Evolutionary conservation across 163 green algal genomes (phyloP), one percentile per base, ranked within the genome.

Genomic region (Scenedesmus sp.): DNA sequence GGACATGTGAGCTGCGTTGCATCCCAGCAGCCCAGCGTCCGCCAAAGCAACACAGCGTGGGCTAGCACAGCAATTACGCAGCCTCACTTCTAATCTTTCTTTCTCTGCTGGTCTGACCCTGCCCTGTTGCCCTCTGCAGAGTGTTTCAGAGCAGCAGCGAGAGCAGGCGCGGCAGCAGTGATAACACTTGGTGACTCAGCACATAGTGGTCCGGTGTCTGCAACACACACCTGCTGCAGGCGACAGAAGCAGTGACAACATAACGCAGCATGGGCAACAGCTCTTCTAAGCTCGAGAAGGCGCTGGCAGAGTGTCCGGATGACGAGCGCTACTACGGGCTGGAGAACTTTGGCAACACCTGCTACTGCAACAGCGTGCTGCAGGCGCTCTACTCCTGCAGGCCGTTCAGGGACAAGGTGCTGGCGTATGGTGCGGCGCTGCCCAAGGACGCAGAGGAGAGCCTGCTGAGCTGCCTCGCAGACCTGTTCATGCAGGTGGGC

Each of bases 311-410:
- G 42, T 93, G 93, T 82, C 79, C 89, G n/a, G 89, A 94, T 85
- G 87, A 97, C 85, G 98, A 99, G 94, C 95, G 96, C 59, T 99
- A 98, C 92, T 99, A 98, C 91, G 98, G 98, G 0, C 94, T 99
- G 7, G 98, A 99, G 91, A 99, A 99, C 93, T 99, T 99, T 93
- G 98, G 98, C 43, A 99, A 99, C 94, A 99, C 98, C 4, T 99
- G 98, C 93, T 99, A 99, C 90, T 97, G 94, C 94, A 99, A 99
- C 95, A 97, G 91, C 0, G 98, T 99, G 40, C 94, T 99, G 72
- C 98, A 99, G 92, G 96, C 97, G 10, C 96, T 99, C 2, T 99
- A 99, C 92, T 99, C 98, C 90, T 99, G 98, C 94, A 86, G 93
- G 46, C 97, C 97, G 0, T 99, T 99, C 85, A 89, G 98, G 30